Conservation (phyloP, 257 asterid species). For the Gynochthodes officinalis region DNA sequence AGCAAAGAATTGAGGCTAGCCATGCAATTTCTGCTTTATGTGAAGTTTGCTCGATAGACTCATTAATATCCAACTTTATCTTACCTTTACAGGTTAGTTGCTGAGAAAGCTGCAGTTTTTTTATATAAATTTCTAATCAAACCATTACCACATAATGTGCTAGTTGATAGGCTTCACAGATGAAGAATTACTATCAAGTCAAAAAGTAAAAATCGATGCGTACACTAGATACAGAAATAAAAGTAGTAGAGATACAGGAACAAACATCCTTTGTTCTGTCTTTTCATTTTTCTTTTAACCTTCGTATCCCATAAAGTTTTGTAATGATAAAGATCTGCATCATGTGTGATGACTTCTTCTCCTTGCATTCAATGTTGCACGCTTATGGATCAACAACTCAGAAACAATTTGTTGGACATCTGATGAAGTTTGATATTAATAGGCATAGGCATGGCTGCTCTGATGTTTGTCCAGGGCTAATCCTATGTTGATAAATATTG, state of each 20-base stretch:
- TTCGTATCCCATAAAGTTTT: too few relatives aligned
- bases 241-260: too few relatives aligned
- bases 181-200: neutral
- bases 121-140: neutral
- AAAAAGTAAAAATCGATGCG: neutral
- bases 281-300: neutral
- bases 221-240: neutral
- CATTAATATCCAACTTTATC: conserved; percentile 91
- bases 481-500: neutral
- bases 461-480: neutral
- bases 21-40: conserved; percentile 94
- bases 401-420: neutral
- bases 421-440: neutral
- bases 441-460: neutral
- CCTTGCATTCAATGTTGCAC: neutral
- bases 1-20: conserved; percentile 77
- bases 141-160: neutral
- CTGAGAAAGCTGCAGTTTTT: conserved; percentile 14
- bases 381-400: neutral
- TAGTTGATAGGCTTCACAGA: neutral
- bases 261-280: neutral
- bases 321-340: neutral
- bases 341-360: neutral
- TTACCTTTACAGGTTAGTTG: conserved; percentile 87
- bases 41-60: conserved; percentile 86